These are phyloP conservation scores for Candida glucosophila DNA, from an alignment of 1,139 yeast species.

Conservation along the genomic window DNA sequence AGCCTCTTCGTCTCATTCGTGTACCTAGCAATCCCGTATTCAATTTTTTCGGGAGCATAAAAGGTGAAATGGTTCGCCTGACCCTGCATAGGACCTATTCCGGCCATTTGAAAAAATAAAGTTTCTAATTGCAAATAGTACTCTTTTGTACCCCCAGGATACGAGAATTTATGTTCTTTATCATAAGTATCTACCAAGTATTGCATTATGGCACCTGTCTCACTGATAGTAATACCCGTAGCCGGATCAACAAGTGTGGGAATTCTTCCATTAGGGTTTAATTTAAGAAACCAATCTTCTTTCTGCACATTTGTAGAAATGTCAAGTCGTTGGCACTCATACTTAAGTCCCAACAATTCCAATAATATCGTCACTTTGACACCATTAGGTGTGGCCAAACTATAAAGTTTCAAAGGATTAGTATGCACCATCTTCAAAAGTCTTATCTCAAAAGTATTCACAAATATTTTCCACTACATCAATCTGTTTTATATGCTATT, in stretches of 20 bases:
- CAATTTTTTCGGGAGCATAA: slow-evolving; percentile 39
- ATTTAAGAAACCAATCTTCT: slow-evolving; percentile 42
- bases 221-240: slow-evolving; percentile 38
- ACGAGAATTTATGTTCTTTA: slow-evolving; percentile 40
- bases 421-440: too few relatives aligned
- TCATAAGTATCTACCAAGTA: slow-evolving; percentile 54
- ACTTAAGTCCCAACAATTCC: slow-evolving; percentile 39
- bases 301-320: slow-evolving; percentile 35
- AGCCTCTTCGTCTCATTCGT: slow-evolving; percentile 42
- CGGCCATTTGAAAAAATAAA: slow-evolving; percentile 49
- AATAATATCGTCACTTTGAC: slow-evolving; percentile 40
- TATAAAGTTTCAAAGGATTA: slow-evolving; percentile 24
- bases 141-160: slow-evolving; percentile 30
- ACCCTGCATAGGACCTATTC: slow-evolving; percentile 56
- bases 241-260: slow-evolving; percentile 45
- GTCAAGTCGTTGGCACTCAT: slow-evolving; percentile 34
- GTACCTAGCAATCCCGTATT: slow-evolving; percentile 46
- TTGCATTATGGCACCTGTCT: slow-evolving; percentile 51
- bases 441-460: too few relatives aligned
- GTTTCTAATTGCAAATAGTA: slow-evolving; percentile 46
- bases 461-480: too few relatives aligned
- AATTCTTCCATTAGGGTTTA: slow-evolving; percentile 57
- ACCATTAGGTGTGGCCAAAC: slow-evolving; percentile 51
- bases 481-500: too few relatives aligned
- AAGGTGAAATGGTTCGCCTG: slow-evolving; percentile 41